These are phyloP conservation scores for Cucurbitaria berberidis DNA, from an alignment of 2,329 filamentous ascomycete genomes.

Conservation along the genomic window DNA sequence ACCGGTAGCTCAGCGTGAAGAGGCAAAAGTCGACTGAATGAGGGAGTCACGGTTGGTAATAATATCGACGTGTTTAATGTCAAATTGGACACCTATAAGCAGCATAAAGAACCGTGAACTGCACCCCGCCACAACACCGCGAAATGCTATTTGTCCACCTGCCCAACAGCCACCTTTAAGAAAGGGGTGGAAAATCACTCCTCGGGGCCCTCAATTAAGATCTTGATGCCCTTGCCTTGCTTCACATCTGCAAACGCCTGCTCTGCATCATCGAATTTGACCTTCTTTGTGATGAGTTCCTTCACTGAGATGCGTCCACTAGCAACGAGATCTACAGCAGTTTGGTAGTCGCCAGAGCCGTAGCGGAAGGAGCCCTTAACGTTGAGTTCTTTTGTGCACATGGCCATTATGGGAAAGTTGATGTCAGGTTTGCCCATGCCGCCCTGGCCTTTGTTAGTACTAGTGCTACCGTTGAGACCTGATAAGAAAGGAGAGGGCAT, in stretches of 20 bases:
- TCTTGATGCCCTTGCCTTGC: conserved; percentile 77
- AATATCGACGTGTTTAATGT: not conserved
- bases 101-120: not conserved
- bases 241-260: conserved; percentile 87
- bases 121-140: not conserved
- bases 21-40: not conserved
- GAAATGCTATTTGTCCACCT: not conserved
- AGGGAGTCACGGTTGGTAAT: not conserved
- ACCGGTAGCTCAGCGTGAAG: not conserved
- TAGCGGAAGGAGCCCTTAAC: conserved; percentile 90
- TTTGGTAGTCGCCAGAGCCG: conserved; percentile 82
- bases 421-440: conserved; percentile 92
- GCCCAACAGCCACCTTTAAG: no score
- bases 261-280: conserved; percentile 82
- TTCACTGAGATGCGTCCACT: conserved; percentile 75
- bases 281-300: conserved; percentile 77
- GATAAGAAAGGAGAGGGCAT: conserved; percentile 5
- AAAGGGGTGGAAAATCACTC: no score
- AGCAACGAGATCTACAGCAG: conserved; percentile 78
- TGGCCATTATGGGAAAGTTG: conserved; percentile 87
- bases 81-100: not conserved
- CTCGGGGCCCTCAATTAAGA: conserved; percentile 57
- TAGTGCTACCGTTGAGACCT: not conserved
- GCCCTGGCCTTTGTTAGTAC: conserved; percentile 27
- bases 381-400: conserved; percentile 88